Base-by-base conservation (phyloP, 768 basidiomycete species). In the Phaeotremella skinneri region DNA sequence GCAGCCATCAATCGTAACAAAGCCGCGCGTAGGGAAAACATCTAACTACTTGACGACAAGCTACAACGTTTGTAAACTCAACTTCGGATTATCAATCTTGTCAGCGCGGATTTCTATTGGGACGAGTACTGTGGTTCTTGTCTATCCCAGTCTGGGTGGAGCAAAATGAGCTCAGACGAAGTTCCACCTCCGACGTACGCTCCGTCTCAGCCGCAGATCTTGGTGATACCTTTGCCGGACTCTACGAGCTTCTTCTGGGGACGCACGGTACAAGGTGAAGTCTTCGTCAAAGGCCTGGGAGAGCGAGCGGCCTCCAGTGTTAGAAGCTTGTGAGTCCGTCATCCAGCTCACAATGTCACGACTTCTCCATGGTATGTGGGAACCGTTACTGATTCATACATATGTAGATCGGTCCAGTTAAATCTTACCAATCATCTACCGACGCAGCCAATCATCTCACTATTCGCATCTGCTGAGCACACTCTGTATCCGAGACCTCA, bases 231-330 rank as follows among this genome's bases (percentile, higher is more conserved):
- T 39, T 50, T 76, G n/a, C 67, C 70, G 2, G 74, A 74, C 47
- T 58, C 69, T 20, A 62, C 70, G n/a, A 72, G 67, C 54, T 76
- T 72, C 66, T 68, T 73, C 61, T 68, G 68, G 56, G 70, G 67
- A 20, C 39, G 55, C 34, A 64, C 65, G 2, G 67, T 76, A 39
- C 70, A 73, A 47, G 74, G 74, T 4, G 69, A 74, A 47, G 62
- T 76, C 27, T 76, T 68, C 52, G 74, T 76, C 27, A 76, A 76
- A 51, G 74, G 74, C 17, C 30, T 74, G 9, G 67, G 72, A 2
- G 60, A 68, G 31, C 49, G n/a, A 42, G 60, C 31, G 50, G 62
- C 20, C 43, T 47, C 13, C 21, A 45, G 62, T 45, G 71, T 73
- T 9, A 52, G 66, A 31, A 42, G 49, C 2, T 43, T 64, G 65